phyloP scores from a whole-genome alignment of 345 rosid genomes.

The Rubroshorea leprosula region DNA sequence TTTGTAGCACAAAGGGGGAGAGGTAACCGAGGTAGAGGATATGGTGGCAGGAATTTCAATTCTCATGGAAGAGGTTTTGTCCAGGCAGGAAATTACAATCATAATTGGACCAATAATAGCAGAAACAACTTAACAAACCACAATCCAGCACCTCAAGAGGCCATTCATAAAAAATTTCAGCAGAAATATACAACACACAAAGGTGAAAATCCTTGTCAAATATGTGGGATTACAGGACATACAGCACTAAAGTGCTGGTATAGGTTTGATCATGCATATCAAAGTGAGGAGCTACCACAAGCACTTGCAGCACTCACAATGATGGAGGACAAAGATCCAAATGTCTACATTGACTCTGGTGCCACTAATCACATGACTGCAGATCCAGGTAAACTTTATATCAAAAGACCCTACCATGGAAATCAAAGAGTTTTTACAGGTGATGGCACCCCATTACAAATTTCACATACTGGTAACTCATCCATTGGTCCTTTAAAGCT shows the following conservation, averaged over 20 bases:
- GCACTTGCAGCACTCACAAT: neutral
- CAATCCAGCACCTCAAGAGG: too few relatives aligned
- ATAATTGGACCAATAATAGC: too few relatives aligned
- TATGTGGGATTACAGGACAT: neutral
- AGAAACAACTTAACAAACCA: too few relatives aligned
- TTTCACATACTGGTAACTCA: neutral
- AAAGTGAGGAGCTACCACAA: neutral
- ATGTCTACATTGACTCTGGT: neutral
- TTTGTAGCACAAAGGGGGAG: too few relatives aligned
- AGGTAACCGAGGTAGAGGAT: too few relatives aligned
- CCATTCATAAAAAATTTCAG: too few relatives aligned
- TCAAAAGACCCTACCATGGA: neutral
- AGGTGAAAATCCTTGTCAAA: neutral
- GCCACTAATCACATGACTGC: neutral
- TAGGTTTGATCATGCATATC: neutral
- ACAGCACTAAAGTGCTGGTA: neutral
- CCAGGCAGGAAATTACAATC: too few relatives aligned
- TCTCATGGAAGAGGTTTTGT: too few relatives aligned
- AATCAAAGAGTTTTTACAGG: neutral
- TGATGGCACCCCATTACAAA: slow-evolving; percentile 3
- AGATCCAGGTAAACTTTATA: neutral
- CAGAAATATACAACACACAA: too few relatives aligned
- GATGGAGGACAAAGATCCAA: neutral
- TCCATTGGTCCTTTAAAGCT: neutral
- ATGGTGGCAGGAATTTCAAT: too few relatives aligned